phyloP scores from a whole-genome alignment of 2,329 filamentous ascomycete species.

The Sphaceloma murrayae region DNA sequence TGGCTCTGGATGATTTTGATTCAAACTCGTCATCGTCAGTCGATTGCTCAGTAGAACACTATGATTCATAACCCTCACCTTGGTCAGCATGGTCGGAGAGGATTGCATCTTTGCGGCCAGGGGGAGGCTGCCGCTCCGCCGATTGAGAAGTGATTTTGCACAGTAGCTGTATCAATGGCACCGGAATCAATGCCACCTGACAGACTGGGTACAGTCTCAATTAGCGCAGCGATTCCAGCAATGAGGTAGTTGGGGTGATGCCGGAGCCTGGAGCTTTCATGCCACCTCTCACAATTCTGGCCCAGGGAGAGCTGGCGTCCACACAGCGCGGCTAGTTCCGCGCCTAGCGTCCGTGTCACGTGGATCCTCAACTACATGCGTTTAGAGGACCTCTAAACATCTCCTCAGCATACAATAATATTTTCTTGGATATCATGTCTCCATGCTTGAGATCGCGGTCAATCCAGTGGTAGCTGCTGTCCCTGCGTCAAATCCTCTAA shows the following conservation, averaged over 20 bases:
- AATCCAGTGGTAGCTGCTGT: too few relatives aligned
- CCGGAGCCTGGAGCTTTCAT: slow-evolving; percentile 11
- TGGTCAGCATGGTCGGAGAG: slow-evolving; percentile 45
- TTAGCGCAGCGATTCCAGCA: too few relatives aligned
- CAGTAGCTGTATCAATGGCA: slow-evolving; percentile 15
- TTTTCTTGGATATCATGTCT: background rate
- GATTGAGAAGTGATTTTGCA: slow-evolving; percentile 17
- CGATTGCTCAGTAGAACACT: too few relatives aligned
- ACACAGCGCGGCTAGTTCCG: background rate
- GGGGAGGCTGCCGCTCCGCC: slow-evolving; percentile 38
- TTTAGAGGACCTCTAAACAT: background rate
- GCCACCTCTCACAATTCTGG: slow-evolving; percentile 16
- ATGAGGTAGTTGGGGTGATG: too few relatives aligned
- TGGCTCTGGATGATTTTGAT: slow-evolving; percentile 58
- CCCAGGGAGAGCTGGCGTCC: slow-evolving; percentile 2
- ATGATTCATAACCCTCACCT: too few relatives aligned
- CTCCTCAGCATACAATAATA: background rate
- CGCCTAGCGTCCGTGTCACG: background rate
- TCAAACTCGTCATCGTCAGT: too few relatives aligned
- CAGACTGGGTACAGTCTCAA: too few relatives aligned
- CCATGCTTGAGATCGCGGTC: too few relatives aligned
- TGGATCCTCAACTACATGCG: background rate
- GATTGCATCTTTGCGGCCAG: slow-evolving; percentile 33
- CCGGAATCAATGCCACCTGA: too few relatives aligned
- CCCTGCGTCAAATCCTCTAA: too few relatives aligned